These are phyloP conservation scores for Sungouiozyma ichnusensis DNA, from an alignment of 805 yeast species.

Conservation along the genomic window DNA sequence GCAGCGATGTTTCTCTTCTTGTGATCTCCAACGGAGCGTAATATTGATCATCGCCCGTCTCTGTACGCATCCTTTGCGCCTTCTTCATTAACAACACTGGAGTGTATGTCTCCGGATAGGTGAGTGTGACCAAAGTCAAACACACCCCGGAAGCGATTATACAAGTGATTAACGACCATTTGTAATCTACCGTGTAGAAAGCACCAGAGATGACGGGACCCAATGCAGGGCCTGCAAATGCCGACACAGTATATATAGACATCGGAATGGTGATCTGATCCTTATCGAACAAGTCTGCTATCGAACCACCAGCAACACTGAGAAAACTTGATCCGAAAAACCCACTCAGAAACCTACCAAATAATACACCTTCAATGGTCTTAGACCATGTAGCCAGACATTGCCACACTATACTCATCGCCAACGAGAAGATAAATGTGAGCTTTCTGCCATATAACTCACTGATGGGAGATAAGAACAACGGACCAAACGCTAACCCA, in stretches of 20 bases:
- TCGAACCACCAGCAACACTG: slow-evolving; percentile 67
- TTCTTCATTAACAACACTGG: slow-evolving; percentile 42
- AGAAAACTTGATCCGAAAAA: slow-evolving; percentile 67
- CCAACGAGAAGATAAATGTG: slow-evolving; percentile 50
- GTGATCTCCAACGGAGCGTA: slow-evolving; percentile 31
- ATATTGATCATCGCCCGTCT: slow-evolving; percentile 44
- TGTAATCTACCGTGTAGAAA: slow-evolving; percentile 40
- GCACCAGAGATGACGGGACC: slow-evolving; percentile 59
- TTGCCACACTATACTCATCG: slow-evolving; percentile 51
- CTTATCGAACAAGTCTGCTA: slow-evolving; percentile 59
- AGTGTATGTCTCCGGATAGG: slow-evolving; percentile 57
- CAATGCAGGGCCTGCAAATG: slow-evolving; percentile 59
- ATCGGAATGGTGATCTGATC: slow-evolving; percentile 57
- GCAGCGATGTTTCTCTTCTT: slow-evolving; percentile 34
- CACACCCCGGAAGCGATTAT: slow-evolving; percentile 53
- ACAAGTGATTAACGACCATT: slow-evolving; percentile 62
- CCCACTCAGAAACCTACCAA: slow-evolving; percentile 59
- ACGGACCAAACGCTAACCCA: slow-evolving; percentile 61
- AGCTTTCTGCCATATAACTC: slow-evolving; percentile 54
- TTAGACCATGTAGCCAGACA: slow-evolving; percentile 44
- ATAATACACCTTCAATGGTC: slow-evolving; percentile 52
- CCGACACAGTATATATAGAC: slow-evolving; percentile 53
- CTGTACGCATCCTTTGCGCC: slow-evolving; percentile 40
- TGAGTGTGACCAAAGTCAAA: slow-evolving; percentile 34
- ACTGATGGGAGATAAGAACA: slow-evolving; percentile 55